A percentile compares a stretch with the other conserved stretches of the same genome.
phyloP scores from a whole-genome alignment of 495 filamentous ascomycete species.

The Melanomma pulvis-pyrius region DNA sequence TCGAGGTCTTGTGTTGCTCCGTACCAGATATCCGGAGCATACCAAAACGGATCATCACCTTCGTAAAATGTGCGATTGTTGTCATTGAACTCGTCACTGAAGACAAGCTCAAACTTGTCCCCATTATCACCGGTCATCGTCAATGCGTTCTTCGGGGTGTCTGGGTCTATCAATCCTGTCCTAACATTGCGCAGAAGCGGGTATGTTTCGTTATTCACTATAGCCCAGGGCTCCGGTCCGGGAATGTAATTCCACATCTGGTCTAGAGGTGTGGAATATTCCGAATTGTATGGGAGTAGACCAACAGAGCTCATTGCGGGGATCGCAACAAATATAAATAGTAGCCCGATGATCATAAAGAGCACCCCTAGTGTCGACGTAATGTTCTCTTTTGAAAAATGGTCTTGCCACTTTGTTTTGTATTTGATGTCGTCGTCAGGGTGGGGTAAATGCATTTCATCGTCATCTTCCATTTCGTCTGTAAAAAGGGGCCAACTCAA shows the following conservation, averaged over 20 bases:
- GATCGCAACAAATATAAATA: constrained; percentile 52
- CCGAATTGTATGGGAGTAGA: constrained; percentile 35
- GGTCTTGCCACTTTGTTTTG: constrained; percentile 48
- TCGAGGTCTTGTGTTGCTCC: constrained; percentile 76
- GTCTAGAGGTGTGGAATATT: constrained; percentile 39
- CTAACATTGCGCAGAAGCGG: constrained; percentile 64
- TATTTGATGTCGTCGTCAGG: constrained; percentile 51
- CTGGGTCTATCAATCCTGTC: constrained; percentile 66
- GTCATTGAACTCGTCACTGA: constrained; percentile 79
- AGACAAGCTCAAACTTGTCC: constrained; percentile 67
- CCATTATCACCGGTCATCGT: constrained; percentile 62
- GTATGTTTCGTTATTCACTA: constrained; percentile 38
- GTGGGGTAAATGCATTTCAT: constrained; percentile 54
- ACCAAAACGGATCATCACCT: constrained; percentile 72
- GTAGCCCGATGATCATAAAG: constrained; percentile 49
- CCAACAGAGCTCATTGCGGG: constrained; percentile 50
- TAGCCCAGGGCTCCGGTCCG: constrained; percentile 43
- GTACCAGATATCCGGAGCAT: constrained; percentile 75
- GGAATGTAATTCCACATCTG: constrained; percentile 35
- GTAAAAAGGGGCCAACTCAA: constrained; percentile 48
- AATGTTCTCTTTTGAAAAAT: constrained; percentile 47
- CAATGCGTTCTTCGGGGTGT: constrained; percentile 64
- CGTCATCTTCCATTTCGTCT: constrained; percentile 53
- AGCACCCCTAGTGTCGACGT: constrained; percentile 48
- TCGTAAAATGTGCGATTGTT: constrained; percentile 73